phyloP scores from a whole-genome alignment of 1,139 yeast genomes.

The Yamadazyma aaseri region DNA sequence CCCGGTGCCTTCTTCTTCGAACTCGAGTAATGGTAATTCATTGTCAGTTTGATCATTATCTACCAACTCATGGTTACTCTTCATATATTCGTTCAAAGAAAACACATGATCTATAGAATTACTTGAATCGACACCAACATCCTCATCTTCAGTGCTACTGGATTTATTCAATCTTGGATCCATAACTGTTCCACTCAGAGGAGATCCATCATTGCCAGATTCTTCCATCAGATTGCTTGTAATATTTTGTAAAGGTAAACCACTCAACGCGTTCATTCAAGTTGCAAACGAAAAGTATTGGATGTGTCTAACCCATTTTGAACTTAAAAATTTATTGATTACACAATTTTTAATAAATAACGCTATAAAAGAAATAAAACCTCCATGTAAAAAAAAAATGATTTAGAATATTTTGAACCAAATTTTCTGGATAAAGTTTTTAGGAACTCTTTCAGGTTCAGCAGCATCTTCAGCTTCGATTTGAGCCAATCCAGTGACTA shows the following conservation, averaged over 20 bases:
- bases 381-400: too few species aligned
- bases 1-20: not conserved
- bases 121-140: not conserved
- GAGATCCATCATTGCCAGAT: not conserved
- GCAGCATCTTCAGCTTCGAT: constrained; percentile 24
- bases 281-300: too few species aligned
- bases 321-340: too few species aligned
- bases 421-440: constrained; percentile 18
- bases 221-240: too few species aligned
- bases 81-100: constrained; percentile 59
- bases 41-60: constrained; percentile 7
- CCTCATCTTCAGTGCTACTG: constrained; percentile 1
- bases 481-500: constrained; percentile 18
- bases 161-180: not conserved
- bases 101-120: constrained; percentile 9
- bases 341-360: too few species aligned
- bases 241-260: too few species aligned
- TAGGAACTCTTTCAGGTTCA: constrained; percentile 20
- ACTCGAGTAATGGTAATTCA: constrained; percentile 3
- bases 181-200: not conserved
- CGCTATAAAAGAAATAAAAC: too few species aligned
- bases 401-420: constrained; percentile 18
- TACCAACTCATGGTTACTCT: constrained; percentile 11
- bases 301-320: too few species aligned
- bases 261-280: too few species aligned